Evolutionary conservation across 768 basidiomycete genomes (phyloP), one percentile per base, ranked within the genome.

Genomic region (Russula virescens): DNA sequence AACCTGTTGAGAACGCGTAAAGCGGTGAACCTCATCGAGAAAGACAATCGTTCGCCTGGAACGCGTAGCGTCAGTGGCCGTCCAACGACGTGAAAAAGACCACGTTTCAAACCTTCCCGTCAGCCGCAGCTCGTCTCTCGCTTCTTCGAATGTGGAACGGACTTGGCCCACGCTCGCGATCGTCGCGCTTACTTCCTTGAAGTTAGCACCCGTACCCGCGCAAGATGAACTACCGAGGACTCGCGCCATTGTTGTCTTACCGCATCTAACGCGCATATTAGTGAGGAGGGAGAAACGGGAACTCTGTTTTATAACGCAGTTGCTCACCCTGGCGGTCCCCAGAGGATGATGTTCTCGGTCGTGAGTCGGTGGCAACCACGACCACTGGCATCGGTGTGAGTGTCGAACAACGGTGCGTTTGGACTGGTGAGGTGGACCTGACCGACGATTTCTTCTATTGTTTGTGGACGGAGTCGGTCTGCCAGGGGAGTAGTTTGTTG

Each of bases 21-120:
- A 90, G 0, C 89, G 83, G 73, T 92, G 91, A 16, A 94, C 84
- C 73, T 94, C 91, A 68, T 94, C 92, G 59, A 93, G 73, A 73
- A 93, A 94, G 16, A 94, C 69, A 28, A 90, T 75, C 0, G 91
- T 94, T 65, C 80, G 80, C 68, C 88, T 90, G 63, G 5, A 40
- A n/a, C 18, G 40, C 3, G 47, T 8, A 19, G 21, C n/a, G 2
- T n/a, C 13, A 3, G 35, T 23, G 5, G 40, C n/a, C 7, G 53
- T 25, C n/a, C 50, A 23, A 40, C 21, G 43, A n/a, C 19, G 56
- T 14, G 43, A 34, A 34, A 45, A 38, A 9, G 13, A 38, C 2
- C 13, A 38, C 13, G 38, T 26, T 16, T 61, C 76, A 42, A 63
- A 83, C 87, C 83, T 81, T 66, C 88, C 88, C 0, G 85, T 85